Percentiles rank a stretch among this genome's conserved stretches.
phyloP scores from a whole-genome alignment of 1,139 yeast species.

The Kodamaea alishanica region DNA sequence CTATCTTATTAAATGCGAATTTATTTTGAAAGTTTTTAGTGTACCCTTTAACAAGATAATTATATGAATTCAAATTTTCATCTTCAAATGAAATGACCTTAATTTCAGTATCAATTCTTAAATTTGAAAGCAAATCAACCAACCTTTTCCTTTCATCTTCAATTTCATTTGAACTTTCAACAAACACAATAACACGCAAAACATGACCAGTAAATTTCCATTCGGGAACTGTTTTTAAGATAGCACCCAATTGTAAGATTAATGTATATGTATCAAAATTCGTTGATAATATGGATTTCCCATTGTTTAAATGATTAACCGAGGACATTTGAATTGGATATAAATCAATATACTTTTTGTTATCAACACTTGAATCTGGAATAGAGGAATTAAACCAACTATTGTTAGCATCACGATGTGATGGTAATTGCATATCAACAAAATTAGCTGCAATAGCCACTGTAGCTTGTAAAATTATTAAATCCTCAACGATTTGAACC shows the following conservation, averaged over 20 bases:
- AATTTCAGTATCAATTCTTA: constrained; percentile 79
- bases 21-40: constrained; percentile 26
- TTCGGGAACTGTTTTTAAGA: constrained; percentile 83
- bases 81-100: constrained; percentile 64
- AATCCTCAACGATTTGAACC: constrained; percentile 90
- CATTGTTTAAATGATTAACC: constrained; percentile 59
- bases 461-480: constrained; percentile 87
- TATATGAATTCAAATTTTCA: constrained; percentile 62
- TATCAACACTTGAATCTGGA: constrained; percentile 13
- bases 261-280: constrained; percentile 94
- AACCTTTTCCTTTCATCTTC: constrained; percentile 66
- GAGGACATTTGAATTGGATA: constrained; percentile 98
- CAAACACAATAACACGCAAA: constrained; percentile 83
- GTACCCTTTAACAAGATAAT: constrained; percentile 71
- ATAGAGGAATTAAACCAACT: constrained; percentile 6
- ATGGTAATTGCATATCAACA: constrained; percentile 55
- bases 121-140: constrained; percentile 56
- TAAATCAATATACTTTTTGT: constrained; percentile 66
- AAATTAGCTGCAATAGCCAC: constrained; percentile 94
- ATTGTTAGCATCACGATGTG: constrained; percentile 15
- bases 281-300: constrained; percentile 71
- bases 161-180: constrained; percentile 68
- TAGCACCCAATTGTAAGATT: constrained; percentile 89
- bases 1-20: constrained; percentile 29
- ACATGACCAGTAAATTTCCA: constrained; percentile 73